Conservation (phyloP, 345 rosid species). For the Mangifera indica region DNA sequence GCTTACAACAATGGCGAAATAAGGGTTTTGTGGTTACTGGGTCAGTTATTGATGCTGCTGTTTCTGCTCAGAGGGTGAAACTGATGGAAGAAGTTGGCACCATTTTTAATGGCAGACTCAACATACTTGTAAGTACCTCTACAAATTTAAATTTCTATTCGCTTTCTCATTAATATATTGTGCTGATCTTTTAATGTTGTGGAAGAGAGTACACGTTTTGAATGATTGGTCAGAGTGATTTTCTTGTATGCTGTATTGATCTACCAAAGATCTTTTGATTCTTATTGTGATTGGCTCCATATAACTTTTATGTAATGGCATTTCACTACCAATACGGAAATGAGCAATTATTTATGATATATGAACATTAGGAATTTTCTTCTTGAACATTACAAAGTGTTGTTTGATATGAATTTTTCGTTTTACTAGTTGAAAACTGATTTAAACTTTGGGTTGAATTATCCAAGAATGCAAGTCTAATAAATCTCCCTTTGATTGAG, state of each 20-base stretch:
- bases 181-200: not conserved
- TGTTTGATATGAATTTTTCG: not conserved
- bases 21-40: slow-evolving; percentile 66
- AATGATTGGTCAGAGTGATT: not conserved
- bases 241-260: not conserved
- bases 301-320: not conserved
- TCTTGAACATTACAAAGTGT: not conserved
- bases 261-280: not conserved
- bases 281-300: not conserved
- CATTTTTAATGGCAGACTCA: slow-evolving; percentile 52
- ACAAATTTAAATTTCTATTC: not conserved
- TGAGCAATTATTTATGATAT: not conserved
- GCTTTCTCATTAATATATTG: not conserved
- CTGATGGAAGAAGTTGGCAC: slow-evolving; percentile 54
- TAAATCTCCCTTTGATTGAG: not conserved
- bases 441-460: not conserved
- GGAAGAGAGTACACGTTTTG: not conserved
- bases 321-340: not conserved
- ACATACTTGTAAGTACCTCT: slow-evolving; percentile 54
- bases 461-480: not conserved
- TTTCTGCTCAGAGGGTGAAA: slow-evolving; percentile 47
- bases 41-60: slow-evolving; percentile 69
- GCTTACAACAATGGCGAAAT: slow-evolving; percentile 56
- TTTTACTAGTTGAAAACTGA: not conserved
- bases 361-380: not conserved